Evolutionary conservation across 202 grass and related monocot species (phyloP).

Genomic region (Schoenoplectus tabernaemontani): DNA sequence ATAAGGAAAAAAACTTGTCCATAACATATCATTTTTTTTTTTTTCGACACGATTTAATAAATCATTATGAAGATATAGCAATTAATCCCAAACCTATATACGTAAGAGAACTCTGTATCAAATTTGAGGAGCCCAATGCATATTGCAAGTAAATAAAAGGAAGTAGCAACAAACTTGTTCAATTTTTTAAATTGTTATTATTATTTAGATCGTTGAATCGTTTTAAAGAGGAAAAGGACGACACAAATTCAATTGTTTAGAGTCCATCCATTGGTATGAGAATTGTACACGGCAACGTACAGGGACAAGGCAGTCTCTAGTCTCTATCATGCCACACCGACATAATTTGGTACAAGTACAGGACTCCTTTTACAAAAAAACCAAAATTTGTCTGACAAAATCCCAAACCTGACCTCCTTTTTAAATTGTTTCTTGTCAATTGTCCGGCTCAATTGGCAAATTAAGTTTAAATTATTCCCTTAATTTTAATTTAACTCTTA

Average conservation of each 20-base stretch:
- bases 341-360: neutral
- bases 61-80: too few relatives aligned
- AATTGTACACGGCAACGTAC: neutral
- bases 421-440: too few relatives aligned
- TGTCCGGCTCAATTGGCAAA: too few relatives aligned
- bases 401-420: too few relatives aligned
- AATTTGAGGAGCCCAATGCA: neutral
- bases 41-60: too few relatives aligned
- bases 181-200: too few relatives aligned
- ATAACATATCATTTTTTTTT: too few relatives aligned
- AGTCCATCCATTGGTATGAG: neutral
- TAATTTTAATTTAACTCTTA: neutral
- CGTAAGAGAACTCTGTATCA: too few relatives aligned
- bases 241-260: neutral
- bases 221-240: neutral
- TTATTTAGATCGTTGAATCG: neutral
- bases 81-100: too few relatives aligned
- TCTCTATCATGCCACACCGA: neutral
- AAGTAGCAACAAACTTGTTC: too few relatives aligned
- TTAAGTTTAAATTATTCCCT: neutral
- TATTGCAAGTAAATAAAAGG: neutral
- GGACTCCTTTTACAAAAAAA: neutral
- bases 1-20: too few relatives aligned
- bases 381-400: neutral
- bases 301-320: neutral